Evolutionary conservation across 768 basidiomycete species (phyloP).

Genomic region (Termitomyces sp.): DNA sequence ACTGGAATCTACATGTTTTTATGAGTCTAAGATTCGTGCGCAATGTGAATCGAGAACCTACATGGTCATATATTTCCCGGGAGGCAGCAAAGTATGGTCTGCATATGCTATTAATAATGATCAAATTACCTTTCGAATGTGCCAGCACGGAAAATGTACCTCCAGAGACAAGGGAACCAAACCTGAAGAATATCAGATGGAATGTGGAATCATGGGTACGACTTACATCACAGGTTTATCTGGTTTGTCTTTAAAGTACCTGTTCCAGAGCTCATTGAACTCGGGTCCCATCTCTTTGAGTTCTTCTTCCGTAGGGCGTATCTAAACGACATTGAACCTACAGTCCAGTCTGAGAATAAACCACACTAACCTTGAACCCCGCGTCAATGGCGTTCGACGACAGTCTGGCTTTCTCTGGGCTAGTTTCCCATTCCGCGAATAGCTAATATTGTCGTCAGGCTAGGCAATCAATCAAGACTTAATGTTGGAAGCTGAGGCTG

Average conservation of each 20-base stretch:
- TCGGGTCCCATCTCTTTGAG: conserved; percentile 77
- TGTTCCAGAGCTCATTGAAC: conserved; percentile 63
- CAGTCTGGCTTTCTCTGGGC: conserved; percentile 61
- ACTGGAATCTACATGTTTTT: conserved; percentile 48
- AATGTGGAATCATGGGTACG: not conserved
- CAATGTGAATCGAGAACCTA: conserved; percentile 16
- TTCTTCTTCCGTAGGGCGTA: conserved; percentile 64
- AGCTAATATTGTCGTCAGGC: conserved; percentile 26
- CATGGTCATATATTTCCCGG: conserved; percentile 70
- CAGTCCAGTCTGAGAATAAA: not conserved
- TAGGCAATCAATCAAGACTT: not conserved
- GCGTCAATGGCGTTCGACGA: conserved; percentile 72
- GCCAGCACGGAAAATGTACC: conserved; percentile 18
- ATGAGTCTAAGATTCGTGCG: not conserved
- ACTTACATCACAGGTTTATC: conserved; percentile 71
- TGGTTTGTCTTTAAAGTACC: conserved; percentile 74
- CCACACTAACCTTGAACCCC: conserved; percentile 52
- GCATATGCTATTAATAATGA: conserved; percentile 44
- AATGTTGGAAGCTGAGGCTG: conserved; percentile 7
- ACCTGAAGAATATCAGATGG: conserved; percentile 24
- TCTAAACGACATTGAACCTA: conserved; percentile 25
- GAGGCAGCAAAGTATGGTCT: conserved; percentile 64
- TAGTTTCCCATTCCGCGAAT: conserved; percentile 60
- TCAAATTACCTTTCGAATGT: not conserved
- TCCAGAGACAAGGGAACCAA: conserved; percentile 63